A percentile compares a stretch with the other conserved stretches of the same genome.
Evolutionary conservation across 805 yeast genomes (phyloP).

Genomic region (Wickerhamiella alocasiicola): DNA sequence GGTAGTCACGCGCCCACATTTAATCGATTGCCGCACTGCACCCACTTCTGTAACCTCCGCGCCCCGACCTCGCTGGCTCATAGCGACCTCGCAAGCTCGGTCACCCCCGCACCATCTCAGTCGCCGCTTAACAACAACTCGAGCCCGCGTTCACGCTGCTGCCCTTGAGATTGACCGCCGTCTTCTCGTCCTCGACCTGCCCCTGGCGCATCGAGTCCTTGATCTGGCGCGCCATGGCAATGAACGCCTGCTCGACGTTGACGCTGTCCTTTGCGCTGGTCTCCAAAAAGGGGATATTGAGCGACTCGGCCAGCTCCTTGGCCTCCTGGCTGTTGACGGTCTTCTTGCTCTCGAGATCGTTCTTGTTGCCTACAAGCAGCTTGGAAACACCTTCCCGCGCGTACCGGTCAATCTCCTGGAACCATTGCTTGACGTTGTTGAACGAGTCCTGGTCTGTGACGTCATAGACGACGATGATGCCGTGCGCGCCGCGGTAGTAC

Average conservation of each 20-base stretch:
- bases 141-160: slow-evolving; percentile 32
- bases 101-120: not conserved
- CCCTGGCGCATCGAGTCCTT: slow-evolving; percentile 78
- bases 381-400: slow-evolving; percentile 97
- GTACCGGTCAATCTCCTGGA: slow-evolving; percentile 95
- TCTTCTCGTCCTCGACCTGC: slow-evolving; percentile 29
- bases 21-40: too few relatives aligned
- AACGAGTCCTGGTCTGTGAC: slow-evolving; percentile 84
- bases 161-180: slow-evolving; percentile 31
- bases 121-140: slow-evolving; percentile 25
- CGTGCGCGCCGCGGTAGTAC: slow-evolving; percentile 97
- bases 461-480: slow-evolving; percentile 94
- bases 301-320: slow-evolving; percentile 10
- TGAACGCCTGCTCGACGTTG: slow-evolving; percentile 95
- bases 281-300: slow-evolving; percentile 84
- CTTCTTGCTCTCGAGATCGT: slow-evolving; percentile 85
- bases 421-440: slow-evolving; percentile 95
- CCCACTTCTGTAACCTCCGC: too few relatives aligned
- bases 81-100: too few relatives aligned
- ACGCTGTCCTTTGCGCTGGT: slow-evolving; percentile 92
- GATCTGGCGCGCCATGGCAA: slow-evolving; percentile 97
- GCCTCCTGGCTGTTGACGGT: slow-evolving; percentile 39
- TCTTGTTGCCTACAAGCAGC: slow-evolving; percentile 90
- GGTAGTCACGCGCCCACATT: too few relatives aligned
- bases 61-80: too few relatives aligned